phyloP scores from a whole-genome alignment of 352 stramenopile species.

The Pythium periplocum region DNA sequence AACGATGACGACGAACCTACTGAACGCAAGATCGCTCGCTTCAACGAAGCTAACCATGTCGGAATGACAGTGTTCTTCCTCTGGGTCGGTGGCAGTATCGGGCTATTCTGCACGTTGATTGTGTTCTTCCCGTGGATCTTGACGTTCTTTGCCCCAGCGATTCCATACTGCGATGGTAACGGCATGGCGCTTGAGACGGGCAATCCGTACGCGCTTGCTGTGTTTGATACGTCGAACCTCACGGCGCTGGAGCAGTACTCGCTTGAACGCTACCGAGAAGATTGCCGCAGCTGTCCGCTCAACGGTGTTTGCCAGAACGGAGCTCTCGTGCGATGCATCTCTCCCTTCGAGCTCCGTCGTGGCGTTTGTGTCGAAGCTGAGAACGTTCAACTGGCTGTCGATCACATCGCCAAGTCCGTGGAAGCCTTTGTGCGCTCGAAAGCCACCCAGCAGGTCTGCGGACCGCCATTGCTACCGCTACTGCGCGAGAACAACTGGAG shows the following conservation, averaged over 20 bases:
- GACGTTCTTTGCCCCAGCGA: slow-evolving; percentile 22
- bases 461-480: slow-evolving; percentile 22
- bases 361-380: slow-evolving; percentile 49
- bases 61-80: slow-evolving; percentile 30
- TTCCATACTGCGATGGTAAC: slow-evolving; percentile 55
- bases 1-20: slow-evolving; percentile 52
- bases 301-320: slow-evolving; percentile 57
- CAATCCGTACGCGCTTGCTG: slow-evolving; percentile 16
- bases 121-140: slow-evolving; percentile 32
- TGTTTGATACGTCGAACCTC: slow-evolving; percentile 30
- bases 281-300: slow-evolving; percentile 52
- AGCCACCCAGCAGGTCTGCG: slow-evolving; percentile 28
- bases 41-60: slow-evolving; percentile 33
- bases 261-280: slow-evolving; percentile 20
- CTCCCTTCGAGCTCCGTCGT: slow-evolving; percentile 40
- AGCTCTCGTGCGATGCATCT: slow-evolving; percentile 34
- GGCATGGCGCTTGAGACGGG: slow-evolving; percentile 5
- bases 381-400: slow-evolving; percentile 41
- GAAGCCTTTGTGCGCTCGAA: slow-evolving; percentile 37
- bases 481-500: slow-evolving; percentile 10
- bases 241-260: slow-evolving; percentile 32
- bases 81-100: slow-evolving; percentile 28
- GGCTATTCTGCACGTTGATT: slow-evolving; percentile 37
- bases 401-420: slow-evolving; percentile 38
- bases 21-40: slow-evolving; percentile 25